Evolutionary conservation across 306 rosid species (phyloP).

Genomic region (Sphenostylis stenocarpa): DNA sequence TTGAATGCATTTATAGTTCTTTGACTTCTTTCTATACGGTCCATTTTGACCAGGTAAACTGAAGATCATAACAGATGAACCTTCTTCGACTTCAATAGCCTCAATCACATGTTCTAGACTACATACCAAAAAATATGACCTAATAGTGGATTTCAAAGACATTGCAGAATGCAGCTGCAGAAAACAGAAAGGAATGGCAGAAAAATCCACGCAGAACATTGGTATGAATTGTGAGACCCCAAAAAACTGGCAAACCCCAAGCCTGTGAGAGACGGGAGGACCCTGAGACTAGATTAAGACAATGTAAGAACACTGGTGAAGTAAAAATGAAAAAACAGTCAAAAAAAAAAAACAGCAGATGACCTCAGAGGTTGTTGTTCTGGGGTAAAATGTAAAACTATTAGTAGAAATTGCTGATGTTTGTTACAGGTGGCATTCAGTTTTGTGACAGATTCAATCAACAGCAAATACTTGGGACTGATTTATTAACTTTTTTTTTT

Average conservation of each 20-base stretch:
- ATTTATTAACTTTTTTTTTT: no score
- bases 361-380: background rate
- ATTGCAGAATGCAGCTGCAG: conserved; percentile 46
- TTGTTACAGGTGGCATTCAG: background rate
- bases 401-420: no score
- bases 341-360: background rate
- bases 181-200: conserved; percentile 71
- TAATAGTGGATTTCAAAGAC: conserved; percentile 38
- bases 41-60: conserved; percentile 38
- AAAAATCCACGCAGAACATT: conserved; percentile 65
- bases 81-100: conserved; percentile 32
- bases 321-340: no score
- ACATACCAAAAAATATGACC: conserved; percentile 34
- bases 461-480: background rate
- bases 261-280: conserved; percentile 6
- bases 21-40: no score
- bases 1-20: no score
- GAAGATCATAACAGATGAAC: conserved; percentile 33
- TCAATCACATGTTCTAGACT: conserved; percentile 19
- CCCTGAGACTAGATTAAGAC: conserved; percentile 26
- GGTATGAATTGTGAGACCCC: conserved; percentile 45
- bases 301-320: background rate
- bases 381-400: no score
- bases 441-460: background rate
- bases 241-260: conserved; percentile 61